Base-by-base conservation (phyloP, 768 basidiomycete species). In the Nidularia pulvinata region DNA sequence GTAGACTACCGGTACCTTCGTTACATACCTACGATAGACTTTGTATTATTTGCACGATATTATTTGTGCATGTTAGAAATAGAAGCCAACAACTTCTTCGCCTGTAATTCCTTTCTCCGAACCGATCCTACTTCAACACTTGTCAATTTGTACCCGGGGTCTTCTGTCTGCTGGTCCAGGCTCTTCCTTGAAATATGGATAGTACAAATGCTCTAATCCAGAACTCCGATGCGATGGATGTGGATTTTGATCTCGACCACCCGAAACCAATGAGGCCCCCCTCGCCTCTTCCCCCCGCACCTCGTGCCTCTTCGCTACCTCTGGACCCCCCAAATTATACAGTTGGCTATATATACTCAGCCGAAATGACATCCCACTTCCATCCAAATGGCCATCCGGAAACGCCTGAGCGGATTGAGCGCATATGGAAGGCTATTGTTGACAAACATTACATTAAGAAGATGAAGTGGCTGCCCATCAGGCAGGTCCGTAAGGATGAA, bases 291-390 rank as follows among this genome's bases (percentile, higher is more conserved):
- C 33, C 30, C 16, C 62, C 53, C 33, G 43, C 51, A 48, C 71
- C 72, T 46, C 75, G 80, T 43, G 75, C 80, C 46, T 67, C 68
- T 14, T 82, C 80, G 16, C 65, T 78, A 10, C 78, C 80, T 11
- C 61, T 75, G 46, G 60, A 69, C 52, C 63, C 60, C 14, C 61
- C 72, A 43, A 68, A 69, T 33, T 72, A 70, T 55, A 75, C 76
- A 7, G 90, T 94, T 48, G 95, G 94, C 47, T 94, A 89, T 72
- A 86, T 96, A 53, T 98, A 93, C 64, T 89, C 92, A 25, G 62
- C 78, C 0, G 83, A 88, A 58, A 98, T 98, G 96, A 88, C 90
- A 70, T 70, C 83, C 14, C 97, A 98, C 71, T 83, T 79, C 49
- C 84, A 82, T 43, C 75, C 77, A n/a, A 72, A 76, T 22, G 80